Evolutionary conservation across 163 green algal species (phyloP).

Genomic region (Scenedesmus sp.): DNA sequence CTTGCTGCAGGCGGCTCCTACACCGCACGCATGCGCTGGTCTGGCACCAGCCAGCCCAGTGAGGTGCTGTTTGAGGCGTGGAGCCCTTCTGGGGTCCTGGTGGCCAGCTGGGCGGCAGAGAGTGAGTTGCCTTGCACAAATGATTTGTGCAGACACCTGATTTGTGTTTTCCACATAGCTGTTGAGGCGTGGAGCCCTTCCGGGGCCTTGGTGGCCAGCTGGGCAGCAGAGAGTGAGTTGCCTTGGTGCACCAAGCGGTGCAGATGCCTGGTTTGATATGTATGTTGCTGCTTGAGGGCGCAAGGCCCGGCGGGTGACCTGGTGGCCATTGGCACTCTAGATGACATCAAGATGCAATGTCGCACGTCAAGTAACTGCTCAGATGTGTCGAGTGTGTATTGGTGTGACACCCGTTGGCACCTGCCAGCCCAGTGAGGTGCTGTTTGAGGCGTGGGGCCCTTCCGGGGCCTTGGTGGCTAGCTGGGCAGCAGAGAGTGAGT

Average conservation of each 20-base stretch:
- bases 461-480: neutral
- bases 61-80: conserved; percentile 41
- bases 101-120: conserved; percentile 20
- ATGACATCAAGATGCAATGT: no score
- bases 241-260: no score
- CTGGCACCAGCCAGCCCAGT: neutral
- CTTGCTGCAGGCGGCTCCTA: neutral
- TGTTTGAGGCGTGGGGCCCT: neutral
- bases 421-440: neutral
- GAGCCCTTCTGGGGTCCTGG: neutral
- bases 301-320: no score
- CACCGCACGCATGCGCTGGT: conserved; percentile 30
- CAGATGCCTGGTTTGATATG: no score
- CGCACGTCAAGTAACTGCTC: no score
- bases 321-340: no score
- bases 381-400: no score
- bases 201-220: neutral
- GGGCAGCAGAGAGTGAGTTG: neutral
- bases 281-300: no score
- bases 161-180: no score
- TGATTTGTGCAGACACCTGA: no score
- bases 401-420: neutral
- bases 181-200: neutral
- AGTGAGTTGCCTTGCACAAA: neutral
- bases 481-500: conserved; percentile 13